Evolutionary conservation across 2,329 filamentous ascomycete species (phyloP), one percentile per base, ranked within the genome.

Genomic region (Annulohypoxylon truncatum): DNA sequence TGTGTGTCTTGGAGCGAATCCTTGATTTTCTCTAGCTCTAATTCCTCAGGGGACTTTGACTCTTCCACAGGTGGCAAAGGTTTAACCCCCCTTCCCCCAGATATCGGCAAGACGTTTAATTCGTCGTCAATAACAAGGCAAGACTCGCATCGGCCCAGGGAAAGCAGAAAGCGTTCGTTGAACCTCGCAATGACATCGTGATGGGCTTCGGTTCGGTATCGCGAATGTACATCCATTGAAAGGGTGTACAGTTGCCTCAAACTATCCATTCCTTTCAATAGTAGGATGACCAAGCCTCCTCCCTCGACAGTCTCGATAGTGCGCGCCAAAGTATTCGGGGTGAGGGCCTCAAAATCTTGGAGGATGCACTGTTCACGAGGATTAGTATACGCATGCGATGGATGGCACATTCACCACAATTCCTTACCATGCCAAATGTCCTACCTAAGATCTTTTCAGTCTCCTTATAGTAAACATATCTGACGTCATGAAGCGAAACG

Each of bases 401-500:
- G 13, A 12, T 15, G n/a, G 0, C 8, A 13, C 44, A 6, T 22
- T 46, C 5, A 35, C 15, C 15, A 24, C 33, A 18, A 38, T 31
- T 53, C 31, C 64, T 67, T 60, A 69, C 66, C 93, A 97, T 97
- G 77, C 94, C 95, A 77, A 96, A 98, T 46, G 96, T 98, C 79
- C 98, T 97, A 78, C 96, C 96, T 61, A 98, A 82, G 76, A 99
- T 97, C 85, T 97, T 98, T 76, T 99, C 96, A 26, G 96, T 98
- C 83, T 99, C 96, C 82, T 99, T 99, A 85, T 99, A 99, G 85
- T 97, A 99, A 62, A 96, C 93, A 87, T 99, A 99, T 79, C 96
- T 92, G 78, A 99, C 97, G 80, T 97, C 94, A 82, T 98, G 92
- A 61, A 97, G 89, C 63, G 94, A 96, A 74, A 98, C 91, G 81